A percentile compares a stretch with the other conserved stretches of the same genome.
Conservation (phyloP, 495 filamentous ascomycete genomes). For the Lepraria neglecta region DNA sequence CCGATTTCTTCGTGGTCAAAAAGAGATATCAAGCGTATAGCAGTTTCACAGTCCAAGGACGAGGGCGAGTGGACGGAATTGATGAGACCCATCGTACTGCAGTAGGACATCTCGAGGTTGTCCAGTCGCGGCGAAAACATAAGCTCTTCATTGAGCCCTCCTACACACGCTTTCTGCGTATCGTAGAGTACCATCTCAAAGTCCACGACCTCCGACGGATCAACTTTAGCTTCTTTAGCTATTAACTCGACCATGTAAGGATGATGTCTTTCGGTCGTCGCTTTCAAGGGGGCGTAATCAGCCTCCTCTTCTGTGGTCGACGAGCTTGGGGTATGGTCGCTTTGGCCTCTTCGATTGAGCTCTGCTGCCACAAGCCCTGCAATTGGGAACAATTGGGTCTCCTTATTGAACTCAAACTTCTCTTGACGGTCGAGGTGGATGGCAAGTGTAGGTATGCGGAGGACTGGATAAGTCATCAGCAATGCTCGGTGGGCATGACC, state of each 20-base stretch:
- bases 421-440: conserved; percentile 86
- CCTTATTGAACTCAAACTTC: conserved; percentile 89
- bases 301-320: conserved; percentile 25
- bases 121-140: conserved; percentile 90
- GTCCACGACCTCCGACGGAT: conserved; percentile 69
- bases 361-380: conserved; percentile 79
- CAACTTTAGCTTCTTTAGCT: conserved; percentile 67
- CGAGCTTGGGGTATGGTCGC: conserved; percentile 19
- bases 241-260: conserved; percentile 77
- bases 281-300: conserved; percentile 64
- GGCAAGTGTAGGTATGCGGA: conserved; percentile 85
- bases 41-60: conserved; percentile 64
- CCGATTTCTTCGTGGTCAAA: conserved; percentile 99
- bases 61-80: conserved; percentile 58
- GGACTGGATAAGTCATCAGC: conserved; percentile 41
- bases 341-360: conserved; percentile 63
- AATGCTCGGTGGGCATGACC: neutral
- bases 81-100: conserved; percentile 73
- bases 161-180: conserved; percentile 81
- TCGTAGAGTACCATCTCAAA: conserved; percentile 96
- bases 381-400: conserved; percentile 91
- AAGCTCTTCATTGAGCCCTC: conserved; percentile 86
- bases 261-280: conserved; percentile 79
- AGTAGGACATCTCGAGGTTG: conserved; percentile 93
- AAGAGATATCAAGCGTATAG: conserved; percentile 80